Percentiles rank a stretch among this genome's conserved stretches.
phyloP scores from a whole-genome alignment of 2,329 filamentous ascomycete genomes.

The Dothidotthia symphoricarpi region DNA sequence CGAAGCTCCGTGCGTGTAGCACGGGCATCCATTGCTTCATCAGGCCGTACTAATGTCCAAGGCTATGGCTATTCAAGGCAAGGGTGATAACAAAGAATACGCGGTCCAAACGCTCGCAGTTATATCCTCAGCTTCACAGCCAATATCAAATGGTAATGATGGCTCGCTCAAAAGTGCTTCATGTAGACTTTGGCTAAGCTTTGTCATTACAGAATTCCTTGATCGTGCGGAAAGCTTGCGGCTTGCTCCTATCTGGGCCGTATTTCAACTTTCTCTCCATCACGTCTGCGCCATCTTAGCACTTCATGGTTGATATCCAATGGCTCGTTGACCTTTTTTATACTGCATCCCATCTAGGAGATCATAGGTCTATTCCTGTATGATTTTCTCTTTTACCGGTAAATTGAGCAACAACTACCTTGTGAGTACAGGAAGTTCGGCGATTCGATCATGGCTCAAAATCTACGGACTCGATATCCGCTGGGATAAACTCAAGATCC shows the following conservation, averaged over 20 bases:
- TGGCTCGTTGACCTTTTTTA: background rate
- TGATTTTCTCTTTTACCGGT: background rate
- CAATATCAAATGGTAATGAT: background rate
- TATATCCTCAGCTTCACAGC: background rate
- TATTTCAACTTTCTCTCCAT: background rate
- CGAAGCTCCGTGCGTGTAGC: background rate
- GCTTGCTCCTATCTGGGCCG: too few species aligned
- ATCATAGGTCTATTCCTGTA: background rate
- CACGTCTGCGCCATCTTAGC: background rate
- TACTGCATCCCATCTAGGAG: background rate
- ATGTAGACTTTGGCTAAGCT: too few species aligned
- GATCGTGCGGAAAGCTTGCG: too few species aligned
- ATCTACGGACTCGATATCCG: background rate
- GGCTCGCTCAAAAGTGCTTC: too few species aligned
- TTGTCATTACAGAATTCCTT: too few species aligned
- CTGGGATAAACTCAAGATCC: background rate
- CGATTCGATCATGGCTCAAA: background rate
- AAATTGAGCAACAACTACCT: background rate
- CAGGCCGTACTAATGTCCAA: background rate
- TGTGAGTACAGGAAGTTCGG: background rate
- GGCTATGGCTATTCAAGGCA: too few species aligned
- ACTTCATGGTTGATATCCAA: background rate
- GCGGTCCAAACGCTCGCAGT: background rate
- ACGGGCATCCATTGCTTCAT: background rate
- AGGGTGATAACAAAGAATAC: too few species aligned